phyloP scores from a whole-genome alignment of 2,329 filamentous ascomycete species.

The Aspergillus arachidicola region DNA sequence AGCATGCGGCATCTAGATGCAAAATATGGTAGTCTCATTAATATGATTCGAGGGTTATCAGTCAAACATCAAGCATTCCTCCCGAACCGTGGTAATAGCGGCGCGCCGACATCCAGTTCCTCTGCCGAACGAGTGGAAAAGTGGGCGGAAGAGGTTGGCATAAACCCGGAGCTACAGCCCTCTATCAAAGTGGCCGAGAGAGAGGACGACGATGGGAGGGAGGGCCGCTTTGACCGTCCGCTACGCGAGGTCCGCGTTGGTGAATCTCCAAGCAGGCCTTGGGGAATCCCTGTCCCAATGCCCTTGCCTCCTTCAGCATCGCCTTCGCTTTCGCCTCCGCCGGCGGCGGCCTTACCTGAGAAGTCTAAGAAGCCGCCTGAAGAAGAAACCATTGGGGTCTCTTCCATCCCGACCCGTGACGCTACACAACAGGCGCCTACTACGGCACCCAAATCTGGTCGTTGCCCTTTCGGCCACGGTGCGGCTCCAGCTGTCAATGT shows the following conservation, averaged over 20 bases:
- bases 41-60: conserved; percentile 90
- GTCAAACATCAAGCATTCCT: conserved; percentile 87
- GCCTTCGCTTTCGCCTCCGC: conserved; percentile 27
- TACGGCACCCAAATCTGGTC: conserved; percentile 26
- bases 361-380: conserved; percentile 18
- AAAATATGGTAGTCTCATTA: conserved; percentile 89
- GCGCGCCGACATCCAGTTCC: conserved; percentile 37
- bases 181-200: conserved; percentile 45
- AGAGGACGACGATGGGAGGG: conserved; percentile 58
- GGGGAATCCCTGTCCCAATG: conserved; percentile 74
- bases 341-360: conserved; percentile 22
- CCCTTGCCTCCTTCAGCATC: conserved; percentile 56
- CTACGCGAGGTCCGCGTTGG: conserved; percentile 89
- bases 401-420: conserved; percentile 16
- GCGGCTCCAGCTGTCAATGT: conserved; percentile 20
- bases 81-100: conserved; percentile 51
- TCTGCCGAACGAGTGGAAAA: conserved; percentile 76
- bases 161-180: conserved; percentile 48
- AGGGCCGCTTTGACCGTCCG: conserved; percentile 78
- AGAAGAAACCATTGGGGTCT: conserved; percentile 15
- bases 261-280: conserved; percentile 88
- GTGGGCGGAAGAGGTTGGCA: conserved; percentile 80
- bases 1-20: conserved; percentile 87
- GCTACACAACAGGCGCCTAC: conserved; percentile 6
- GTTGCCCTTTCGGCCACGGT: conserved; percentile 40